Evolutionary conservation across 2,329 filamentous ascomycete genomes (phyloP).

Genomic region (Thielaviopsis punctulata): DNA sequence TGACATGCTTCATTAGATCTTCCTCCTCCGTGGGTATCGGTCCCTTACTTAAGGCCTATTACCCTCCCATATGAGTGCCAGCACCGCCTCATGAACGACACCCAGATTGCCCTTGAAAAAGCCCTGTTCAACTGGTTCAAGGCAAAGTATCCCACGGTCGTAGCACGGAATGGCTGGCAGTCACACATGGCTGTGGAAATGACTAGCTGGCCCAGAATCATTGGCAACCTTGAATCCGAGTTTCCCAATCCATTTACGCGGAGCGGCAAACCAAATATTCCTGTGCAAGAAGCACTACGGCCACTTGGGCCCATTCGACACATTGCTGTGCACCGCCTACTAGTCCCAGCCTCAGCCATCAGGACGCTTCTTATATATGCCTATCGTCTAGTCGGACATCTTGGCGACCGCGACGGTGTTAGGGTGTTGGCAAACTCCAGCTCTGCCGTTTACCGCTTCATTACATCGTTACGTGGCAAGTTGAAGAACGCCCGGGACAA

Average conservation of each 20-base stretch:
- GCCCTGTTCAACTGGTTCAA: slow-evolving; percentile 4
- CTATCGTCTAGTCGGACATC: slow-evolving; percentile 1
- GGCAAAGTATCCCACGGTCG: not conserved
- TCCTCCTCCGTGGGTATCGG: slow-evolving; percentile 2
- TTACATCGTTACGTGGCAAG: not conserved
- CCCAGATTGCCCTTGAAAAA: slow-evolving; percentile 5
- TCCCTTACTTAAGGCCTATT: not conserved
- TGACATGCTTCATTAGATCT: not conserved
- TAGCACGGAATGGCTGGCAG: slow-evolving; percentile 1
- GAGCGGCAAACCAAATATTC: not conserved
- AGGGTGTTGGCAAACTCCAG: not conserved
- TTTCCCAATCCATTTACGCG: slow-evolving; percentile 3
- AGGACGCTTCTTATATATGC: slow-evolving; percentile 1
- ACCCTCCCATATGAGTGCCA: slow-evolving; percentile 5
- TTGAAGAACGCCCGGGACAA: slow-evolving; percentile 1
- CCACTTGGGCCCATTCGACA: slow-evolving; percentile 7
- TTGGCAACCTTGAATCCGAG: not conserved
- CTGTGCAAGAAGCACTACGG: not conserved
- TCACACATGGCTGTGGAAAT: slow-evolving; percentile 6
- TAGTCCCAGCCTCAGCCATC: slow-evolving; percentile 1
- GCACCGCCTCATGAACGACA: slow-evolving; percentile 4
- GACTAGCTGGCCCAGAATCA: slow-evolving; percentile 3
- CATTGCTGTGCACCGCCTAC: slow-evolving; percentile 8
- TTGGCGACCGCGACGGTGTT: not conserved
- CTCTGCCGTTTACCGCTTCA: not conserved